phyloP scores from a whole-genome alignment of 2,329 filamentous ascomycete genomes.

The Cytospora paraplurivora region DNA sequence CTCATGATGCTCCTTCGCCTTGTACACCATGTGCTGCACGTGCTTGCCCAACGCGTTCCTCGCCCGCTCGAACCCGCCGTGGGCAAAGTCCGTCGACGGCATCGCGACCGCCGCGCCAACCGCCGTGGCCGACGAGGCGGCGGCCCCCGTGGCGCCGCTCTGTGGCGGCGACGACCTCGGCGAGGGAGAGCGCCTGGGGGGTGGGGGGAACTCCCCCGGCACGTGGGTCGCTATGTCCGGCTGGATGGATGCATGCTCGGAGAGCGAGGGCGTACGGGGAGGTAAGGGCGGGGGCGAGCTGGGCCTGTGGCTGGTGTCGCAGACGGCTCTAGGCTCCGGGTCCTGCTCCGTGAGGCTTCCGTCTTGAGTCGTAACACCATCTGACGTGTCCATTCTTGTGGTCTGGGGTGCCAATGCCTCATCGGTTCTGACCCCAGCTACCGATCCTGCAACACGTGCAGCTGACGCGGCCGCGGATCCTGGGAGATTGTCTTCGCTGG shows the following conservation, averaged over 20 bases:
- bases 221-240: constrained; percentile 21
- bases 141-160: constrained; percentile 19
- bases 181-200: constrained; percentile 6
- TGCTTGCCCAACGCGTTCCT: constrained; percentile 26
- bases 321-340: no score
- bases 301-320: not conserved
- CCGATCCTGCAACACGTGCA: not conserved
- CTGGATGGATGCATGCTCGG: not conserved
- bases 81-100: constrained; percentile 15
- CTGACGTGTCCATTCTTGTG: not conserved
- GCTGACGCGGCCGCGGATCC: constrained; percentile 6
- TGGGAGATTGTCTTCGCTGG: not conserved
- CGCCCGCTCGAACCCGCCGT: constrained; percentile 23
- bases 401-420: not conserved
- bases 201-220: constrained; percentile 22
- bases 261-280: constrained; percentile 10
- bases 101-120: constrained; percentile 23
- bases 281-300: constrained; percentile 17
- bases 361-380: not conserved
- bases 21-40: constrained; percentile 22
- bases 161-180: not conserved
- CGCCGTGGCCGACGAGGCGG: constrained; percentile 22
- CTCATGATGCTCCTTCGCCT: constrained; percentile 28
- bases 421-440: not conserved
- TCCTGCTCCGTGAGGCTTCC: not conserved